Base-by-base conservation (phyloP, 305 asterid genomes). In the Petunia hybrid region DNA sequence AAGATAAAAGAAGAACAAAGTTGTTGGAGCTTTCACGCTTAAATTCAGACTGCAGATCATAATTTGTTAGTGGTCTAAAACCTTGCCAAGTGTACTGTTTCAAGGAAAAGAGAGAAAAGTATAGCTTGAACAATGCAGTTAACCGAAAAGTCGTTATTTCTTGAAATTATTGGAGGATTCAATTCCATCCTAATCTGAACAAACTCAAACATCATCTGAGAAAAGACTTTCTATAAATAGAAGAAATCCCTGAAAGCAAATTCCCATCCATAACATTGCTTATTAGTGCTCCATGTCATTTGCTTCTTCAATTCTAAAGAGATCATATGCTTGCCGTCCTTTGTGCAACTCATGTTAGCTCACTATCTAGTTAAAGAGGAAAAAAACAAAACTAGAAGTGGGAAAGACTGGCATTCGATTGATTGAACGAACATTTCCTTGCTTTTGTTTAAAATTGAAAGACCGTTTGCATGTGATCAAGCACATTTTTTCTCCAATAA, bases 231-330 rank as follows among this genome's bases (percentile, higher is more conserved):
- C 43, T 35, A 48, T 12, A 10, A 71, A 31, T 71, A 71, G 78
- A 35, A 71, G 77, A 71, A 71, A 48, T 5, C 61, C 41, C 61
- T 31, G 0, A 12, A 48, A 35, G 62, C 60, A 46, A 10, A 5
- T 46, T 31, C n/a, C 77, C 31, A 71, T 10, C 56, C 31, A 8
- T 48, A 48, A 71, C 2, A 35, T 70, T 71, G 31, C 22, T 51
- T 51, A 73, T 51, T 51, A 73, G 78, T 73, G 78, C 78, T 10
- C 78, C 78, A 73, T 73, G 62, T 73, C 45, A 71, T 73, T 73
- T 73, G 61, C 31, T 48, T 71, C 77, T 48, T 16, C 35, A 35
- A 10, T 46, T 60, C 62, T 1, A 73, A 73, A 48, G 31, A 73
- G 14, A 46, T 48, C 62, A 73, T 41, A 48, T 73, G 62, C 62